Evolutionary conservation across 192 early-diverging fungal genomes (phyloP), one percentile per base, ranked within the genome.

Genomic region (Piromyces sp.): DNA sequence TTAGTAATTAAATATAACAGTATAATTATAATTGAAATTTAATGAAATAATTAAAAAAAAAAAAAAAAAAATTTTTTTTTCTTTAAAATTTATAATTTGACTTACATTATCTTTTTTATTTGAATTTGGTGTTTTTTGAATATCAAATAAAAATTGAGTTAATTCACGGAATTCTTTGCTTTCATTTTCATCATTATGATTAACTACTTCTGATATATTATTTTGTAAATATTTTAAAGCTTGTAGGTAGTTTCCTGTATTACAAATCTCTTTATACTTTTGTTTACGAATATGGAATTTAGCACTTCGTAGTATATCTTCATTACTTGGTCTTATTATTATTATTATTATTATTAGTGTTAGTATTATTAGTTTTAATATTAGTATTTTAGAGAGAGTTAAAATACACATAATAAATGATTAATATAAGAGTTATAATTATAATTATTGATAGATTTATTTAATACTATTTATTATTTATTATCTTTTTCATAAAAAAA

Each of bases 201-300:
- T 87, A 12, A 98, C 94, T 14, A 95, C 88, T 29, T 88, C 88
- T 2, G 89, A 86, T 16, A 98, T 85, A 9, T 92, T 85, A 11
- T 86, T 91, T 83, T 95, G 93, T 42, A 98, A 88, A 82, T 94
- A 98, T 30, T 89, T 85, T 15, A 98, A 88, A 1, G 96, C 95
- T 31, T 81, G 82, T 15, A 78, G 83, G 6, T 83, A 14, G 79
- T 86, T 36, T 80, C 84, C 80, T 83, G 85, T 30, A 80, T 79
- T 81, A 79, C 96, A 96, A 83, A 95, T 88, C 80, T 98, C 96
- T 80, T 92, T 88, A 51, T 95, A 96, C 79, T 91, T 87, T 79
- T 95, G 95, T 80, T 91, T 87, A 26, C 95, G 94, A 30, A 97
- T 91, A 5, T 92, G 85, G 84, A 94, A 98, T 30, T 90, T 87